These are phyloP conservation scores for Penicillium silybi DNA, from an alignment of 495 filamentous ascomycete genomes.

Conservation along the genomic window DNA sequence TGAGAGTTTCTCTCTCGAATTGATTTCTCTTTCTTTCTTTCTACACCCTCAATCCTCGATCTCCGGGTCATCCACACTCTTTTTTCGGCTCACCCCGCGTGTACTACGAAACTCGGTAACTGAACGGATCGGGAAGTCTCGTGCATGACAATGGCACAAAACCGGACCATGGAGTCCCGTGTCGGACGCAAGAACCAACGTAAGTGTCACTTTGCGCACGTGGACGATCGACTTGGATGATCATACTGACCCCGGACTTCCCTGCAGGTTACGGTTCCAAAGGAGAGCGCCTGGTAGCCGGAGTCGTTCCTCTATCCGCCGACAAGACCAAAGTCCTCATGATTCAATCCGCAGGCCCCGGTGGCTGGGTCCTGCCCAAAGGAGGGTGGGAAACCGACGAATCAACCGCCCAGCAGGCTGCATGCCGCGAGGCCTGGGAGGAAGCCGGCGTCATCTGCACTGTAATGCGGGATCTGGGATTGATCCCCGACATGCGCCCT, in stretches of 20 bases:
- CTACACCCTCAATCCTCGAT: not conserved
- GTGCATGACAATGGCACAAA: conserved; percentile 52
- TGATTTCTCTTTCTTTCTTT: conserved; percentile 6
- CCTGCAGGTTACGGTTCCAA: conserved; percentile 79
- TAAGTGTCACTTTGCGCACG: conserved; percentile 45
- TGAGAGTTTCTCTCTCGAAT: not conserved
- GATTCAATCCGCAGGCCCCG: conserved; percentile 84
- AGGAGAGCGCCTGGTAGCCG: conserved; percentile 93
- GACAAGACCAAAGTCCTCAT: conserved; percentile 81
- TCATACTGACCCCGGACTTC: conserved; percentile 7
- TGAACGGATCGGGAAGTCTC: conserved; percentile 4
- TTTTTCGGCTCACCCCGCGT: conserved; percentile 3
- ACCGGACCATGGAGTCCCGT: conserved; percentile 72
- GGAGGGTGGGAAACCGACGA: conserved; percentile 98
- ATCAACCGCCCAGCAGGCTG: conserved; percentile 61
- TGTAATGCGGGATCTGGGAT: conserved; percentile 76
- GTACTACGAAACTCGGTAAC: not conserved
- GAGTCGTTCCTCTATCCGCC: conserved; percentile 77
- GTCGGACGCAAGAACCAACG: conserved; percentile 73
- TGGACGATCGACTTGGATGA: conserved; percentile 7
- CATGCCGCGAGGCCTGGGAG: conserved; percentile 90
- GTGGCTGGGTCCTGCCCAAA: conserved; percentile 94
- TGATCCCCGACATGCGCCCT: conserved; percentile 73
- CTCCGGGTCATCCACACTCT: not conserved
- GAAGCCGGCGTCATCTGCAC: conserved; percentile 87